Conservation (phyloP, 371 early-diverging fungal species). For the Cokeromyces recurvatus region DNA sequence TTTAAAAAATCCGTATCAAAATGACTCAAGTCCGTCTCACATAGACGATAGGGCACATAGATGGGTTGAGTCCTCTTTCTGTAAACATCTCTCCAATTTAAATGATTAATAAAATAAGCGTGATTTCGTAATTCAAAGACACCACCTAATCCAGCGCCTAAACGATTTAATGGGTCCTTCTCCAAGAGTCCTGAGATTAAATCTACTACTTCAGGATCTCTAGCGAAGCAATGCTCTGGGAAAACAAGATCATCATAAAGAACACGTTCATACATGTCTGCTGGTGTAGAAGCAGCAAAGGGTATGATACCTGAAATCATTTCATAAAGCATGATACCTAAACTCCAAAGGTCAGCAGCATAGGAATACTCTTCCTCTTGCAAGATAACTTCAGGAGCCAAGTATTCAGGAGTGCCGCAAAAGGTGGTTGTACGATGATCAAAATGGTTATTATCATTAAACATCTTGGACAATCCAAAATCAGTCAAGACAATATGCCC, state of each 20-base stretch:
- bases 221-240: constrained; percentile 41
- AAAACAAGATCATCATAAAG: constrained; percentile 67
- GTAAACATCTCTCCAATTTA: constrained; percentile 73
- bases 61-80: constrained; percentile 61
- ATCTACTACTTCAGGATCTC: constrained; percentile 43
- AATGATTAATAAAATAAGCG: constrained; percentile 54
- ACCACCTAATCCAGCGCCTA: constrained; percentile 54
- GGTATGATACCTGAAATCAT: constrained; percentile 71
- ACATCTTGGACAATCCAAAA: constrained; percentile 70
- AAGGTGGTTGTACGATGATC: constrained; percentile 78
- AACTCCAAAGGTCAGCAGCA: constrained; percentile 96
- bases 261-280: constrained; percentile 75
- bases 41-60: constrained; percentile 43
- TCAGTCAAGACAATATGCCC: constrained; percentile 75
- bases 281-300: constrained; percentile 66
- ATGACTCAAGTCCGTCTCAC: constrained; percentile 52
- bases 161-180: constrained; percentile 57
- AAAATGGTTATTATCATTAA: constrained; percentile 26
- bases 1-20: constrained; percentile 55
- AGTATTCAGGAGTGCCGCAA: constrained; percentile 92
- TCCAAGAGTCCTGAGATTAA: constrained; percentile 61
- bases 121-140: constrained; percentile 63
- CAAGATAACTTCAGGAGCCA: constrained; percentile 88
- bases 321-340: constrained; percentile 91
- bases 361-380: constrained; percentile 74